Base-by-base conservation (phyloP, 2,329 filamentous ascomycete species). In the Exophiala sideris region DNA sequence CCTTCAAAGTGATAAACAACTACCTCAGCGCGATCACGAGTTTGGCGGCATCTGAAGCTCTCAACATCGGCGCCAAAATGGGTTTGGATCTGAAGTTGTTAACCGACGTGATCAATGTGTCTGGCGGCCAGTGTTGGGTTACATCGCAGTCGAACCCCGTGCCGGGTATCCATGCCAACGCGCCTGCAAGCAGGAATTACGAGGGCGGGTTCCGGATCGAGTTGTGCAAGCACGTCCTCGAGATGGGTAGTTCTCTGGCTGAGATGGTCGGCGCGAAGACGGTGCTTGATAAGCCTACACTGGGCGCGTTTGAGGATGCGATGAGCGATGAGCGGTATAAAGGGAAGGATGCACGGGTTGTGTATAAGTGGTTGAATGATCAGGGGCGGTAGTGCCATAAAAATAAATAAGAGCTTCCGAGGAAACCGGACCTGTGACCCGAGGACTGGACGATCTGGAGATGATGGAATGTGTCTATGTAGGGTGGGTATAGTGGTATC, bases 161-260 rank as follows among this genome's bases (percentile, higher is more conserved):
- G 2, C 65, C 65, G 1, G 71, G 71, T 1, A 69, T 81, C 1
- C 73, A 70, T 49, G 64, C 71, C 1, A 71, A 70, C 52, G 70
- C 70, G 10, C 70, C 71, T 7, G 70, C 69, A 16, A 70, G 66
- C 10, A 64, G 68, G 16, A 68, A 64, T 11, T 73, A 73, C 48
- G 67, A 72, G 50, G 69, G 69, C 9, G 71, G 71, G 1, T 73
- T 85, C 65, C 77, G 80, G 41, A 77, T 84, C 5, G 74, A 83
- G 64, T 62, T 84, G 60, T 84, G 84, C 79, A 73, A 72, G 56
- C 84, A 84, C 63, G 81, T 84, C 61, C 78, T 85, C 53, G 70
- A 71, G 1, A 64, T 84, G 16, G 81, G 80, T 0, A 71, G 81
- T 1, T 75, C 81, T 7, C 76, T 79, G 67, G 81, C 80, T n/a